These are phyloP conservation scores for Talaromyces nanjingensis DNA, from an alignment of 495 filamentous ascomycete species.

Conservation along the genomic window DNA sequence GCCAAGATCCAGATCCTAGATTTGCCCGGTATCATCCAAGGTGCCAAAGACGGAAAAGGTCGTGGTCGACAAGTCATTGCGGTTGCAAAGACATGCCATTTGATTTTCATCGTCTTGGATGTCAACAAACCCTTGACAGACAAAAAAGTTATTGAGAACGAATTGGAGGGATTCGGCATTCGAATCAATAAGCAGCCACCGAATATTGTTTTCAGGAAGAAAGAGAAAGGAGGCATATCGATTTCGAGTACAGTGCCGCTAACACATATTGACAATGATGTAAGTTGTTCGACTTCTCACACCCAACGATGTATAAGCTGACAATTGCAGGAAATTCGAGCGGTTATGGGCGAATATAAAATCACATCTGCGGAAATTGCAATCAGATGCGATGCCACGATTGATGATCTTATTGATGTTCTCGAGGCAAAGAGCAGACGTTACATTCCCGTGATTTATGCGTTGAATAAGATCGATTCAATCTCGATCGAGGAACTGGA, in stretches of 20 bases:
- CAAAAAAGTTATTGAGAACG: slow-evolving; percentile 93
- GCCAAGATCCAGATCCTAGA: slow-evolving; percentile 98
- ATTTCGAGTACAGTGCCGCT: slow-evolving; percentile 90
- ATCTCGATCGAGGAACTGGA: slow-evolving; percentile 97
- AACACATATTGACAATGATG: slow-evolving; percentile 85
- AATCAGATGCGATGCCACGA: slow-evolving; percentile 90
- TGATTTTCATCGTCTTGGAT: slow-evolving; percentile 98
- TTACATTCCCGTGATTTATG: slow-evolving; percentile 98
- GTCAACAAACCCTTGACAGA: slow-evolving; percentile 98
- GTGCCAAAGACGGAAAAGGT: slow-evolving; percentile 97
- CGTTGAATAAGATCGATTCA: slow-evolving; percentile 97
- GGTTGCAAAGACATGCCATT: slow-evolving; percentile 95
- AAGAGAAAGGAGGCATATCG: slow-evolving; percentile 94
- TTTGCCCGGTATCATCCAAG: slow-evolving; percentile 97
- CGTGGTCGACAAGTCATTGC: slow-evolving; percentile 98
- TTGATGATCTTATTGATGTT: slow-evolving; percentile 90
- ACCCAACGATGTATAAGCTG: slow-evolving; percentile 11
- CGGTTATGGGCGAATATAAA: slow-evolving; percentile 94
- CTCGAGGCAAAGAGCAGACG: slow-evolving; percentile 90
- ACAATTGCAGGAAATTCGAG: slow-evolving; percentile 73
- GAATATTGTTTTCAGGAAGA: slow-evolving; percentile 98
- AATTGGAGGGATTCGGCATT: slow-evolving; percentile 96
- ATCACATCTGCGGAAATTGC: slow-evolving; percentile 97
- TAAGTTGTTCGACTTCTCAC: slow-evolving; percentile 21
- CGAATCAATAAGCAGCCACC: slow-evolving; percentile 95